Conservation (phyloP, 208 protist genomes). For the Trypanosoma brucei region DNA sequence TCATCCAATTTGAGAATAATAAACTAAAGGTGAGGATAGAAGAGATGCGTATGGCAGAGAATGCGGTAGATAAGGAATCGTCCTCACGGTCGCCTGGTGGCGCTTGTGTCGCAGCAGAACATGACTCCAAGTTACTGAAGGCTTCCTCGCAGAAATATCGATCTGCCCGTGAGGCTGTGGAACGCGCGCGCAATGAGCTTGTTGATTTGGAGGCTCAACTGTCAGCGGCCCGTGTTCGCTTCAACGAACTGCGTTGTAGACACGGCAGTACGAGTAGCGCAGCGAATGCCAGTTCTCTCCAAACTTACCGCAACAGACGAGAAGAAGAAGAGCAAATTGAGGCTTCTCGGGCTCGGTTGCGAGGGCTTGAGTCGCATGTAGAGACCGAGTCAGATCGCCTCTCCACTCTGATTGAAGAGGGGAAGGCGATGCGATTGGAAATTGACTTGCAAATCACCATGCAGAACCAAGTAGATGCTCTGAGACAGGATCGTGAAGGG, state of each 20-base stretch:
- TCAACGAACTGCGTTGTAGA: conserved; percentile 24
- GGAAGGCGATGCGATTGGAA: conserved; percentile 66
- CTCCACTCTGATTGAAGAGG: conserved; percentile 61
- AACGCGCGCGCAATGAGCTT: conserved; percentile 41
- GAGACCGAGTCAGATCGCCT: conserved; percentile 82
- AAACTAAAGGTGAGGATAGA: conserved; percentile 42
- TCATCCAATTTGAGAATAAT: conserved; percentile 48
- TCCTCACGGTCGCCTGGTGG: neutral
- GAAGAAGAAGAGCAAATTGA: conserved; percentile 14
- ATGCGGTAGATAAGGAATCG: conserved; percentile 26
- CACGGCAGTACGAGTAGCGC: conserved; percentile 2
- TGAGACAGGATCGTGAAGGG: conserved; percentile 76
- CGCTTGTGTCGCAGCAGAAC: neutral
- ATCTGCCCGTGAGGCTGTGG: conserved; percentile 30
- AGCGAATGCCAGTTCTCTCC: neutral
- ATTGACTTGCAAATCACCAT: conserved; percentile 90
- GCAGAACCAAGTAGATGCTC: conserved; percentile 82
- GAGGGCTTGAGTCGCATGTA: conserved; percentile 84
- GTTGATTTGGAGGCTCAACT: conserved; percentile 39
- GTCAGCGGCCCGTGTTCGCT: conserved; percentile 20
- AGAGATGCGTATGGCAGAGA: conserved; percentile 70
- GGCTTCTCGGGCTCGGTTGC: conserved; percentile 60
- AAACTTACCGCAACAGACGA: conserved; percentile 11
- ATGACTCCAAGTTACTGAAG: conserved; percentile 45
- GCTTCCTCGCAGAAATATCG: conserved; percentile 54